These are phyloP conservation scores for Syncephalastrum monosporum DNA, from an alignment of 371 early-diverging fungal species.

Conservation along the genomic window DNA sequence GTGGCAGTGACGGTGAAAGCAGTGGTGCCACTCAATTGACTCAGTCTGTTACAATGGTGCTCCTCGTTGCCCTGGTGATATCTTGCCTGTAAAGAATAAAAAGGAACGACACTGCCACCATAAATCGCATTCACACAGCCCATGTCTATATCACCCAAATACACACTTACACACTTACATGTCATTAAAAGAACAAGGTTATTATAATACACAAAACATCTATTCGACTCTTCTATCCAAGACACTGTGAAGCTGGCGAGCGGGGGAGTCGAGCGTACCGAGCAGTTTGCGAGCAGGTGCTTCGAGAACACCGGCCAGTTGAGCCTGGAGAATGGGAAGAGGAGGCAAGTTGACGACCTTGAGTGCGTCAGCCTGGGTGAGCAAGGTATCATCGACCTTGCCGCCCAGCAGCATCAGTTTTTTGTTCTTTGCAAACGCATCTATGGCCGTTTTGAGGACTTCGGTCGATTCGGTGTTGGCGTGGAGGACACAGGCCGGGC, in stretches of 20 bases:
- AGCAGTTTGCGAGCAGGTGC: slow-evolving; percentile 58
- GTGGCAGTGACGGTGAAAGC: not conserved
- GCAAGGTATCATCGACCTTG: slow-evolving; percentile 53
- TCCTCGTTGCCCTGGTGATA: no score
- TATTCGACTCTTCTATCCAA: slow-evolving; percentile 44
- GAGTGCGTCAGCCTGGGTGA: slow-evolving; percentile 54
- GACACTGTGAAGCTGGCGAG: slow-evolving; percentile 46
- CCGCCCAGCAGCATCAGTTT: slow-evolving; percentile 67
- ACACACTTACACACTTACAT: no score
- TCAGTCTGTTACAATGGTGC: no score
- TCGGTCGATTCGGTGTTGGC: slow-evolving; percentile 42
- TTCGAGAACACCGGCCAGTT: slow-evolving; percentile 58
- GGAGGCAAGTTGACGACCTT: slow-evolving; percentile 60
- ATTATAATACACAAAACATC: slow-evolving; percentile 19
- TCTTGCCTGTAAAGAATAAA: no score
- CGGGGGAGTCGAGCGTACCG: slow-evolving; percentile 47
- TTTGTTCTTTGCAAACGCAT: slow-evolving; percentile 55
- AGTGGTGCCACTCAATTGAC: no score
- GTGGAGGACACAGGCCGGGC: slow-evolving; percentile 56
- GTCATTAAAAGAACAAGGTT: no score
- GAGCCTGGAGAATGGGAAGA: slow-evolving; percentile 50
- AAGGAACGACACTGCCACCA: no score
- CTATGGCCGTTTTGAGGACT: slow-evolving; percentile 47
- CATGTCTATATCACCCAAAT: no score
- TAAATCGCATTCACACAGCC: no score